These are phyloP conservation scores for Phytophthora capsici DNA, from an alignment of 352 stramenopile genomes.

Conservation along the genomic window DNA sequence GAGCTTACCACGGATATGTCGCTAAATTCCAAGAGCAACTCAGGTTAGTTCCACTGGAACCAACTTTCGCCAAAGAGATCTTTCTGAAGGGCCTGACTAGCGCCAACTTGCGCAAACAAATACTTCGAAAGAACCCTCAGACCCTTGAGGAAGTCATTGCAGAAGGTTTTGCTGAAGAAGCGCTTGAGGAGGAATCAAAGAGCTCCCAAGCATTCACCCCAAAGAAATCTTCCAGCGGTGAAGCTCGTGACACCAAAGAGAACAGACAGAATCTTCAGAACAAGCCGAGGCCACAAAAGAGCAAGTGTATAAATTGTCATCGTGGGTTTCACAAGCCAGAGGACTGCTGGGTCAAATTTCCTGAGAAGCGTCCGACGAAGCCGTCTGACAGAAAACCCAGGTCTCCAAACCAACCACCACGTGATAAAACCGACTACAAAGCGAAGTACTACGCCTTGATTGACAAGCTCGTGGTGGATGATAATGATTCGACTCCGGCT, in stretches of 20 bases:
- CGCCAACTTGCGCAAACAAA: not conserved
- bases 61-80: not conserved
- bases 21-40: not conserved
- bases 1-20: not conserved
- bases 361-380: not conserved
- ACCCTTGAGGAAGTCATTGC: not conserved
- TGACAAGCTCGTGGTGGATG: conserved; percentile 2
- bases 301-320: too few relatives aligned
- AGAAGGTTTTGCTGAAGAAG: not conserved
- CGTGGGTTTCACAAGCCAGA: too few relatives aligned
- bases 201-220: too few relatives aligned
- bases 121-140: not conserved
- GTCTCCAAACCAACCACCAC: not conserved
- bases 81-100: not conserved
- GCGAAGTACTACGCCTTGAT: conserved; percentile 10
- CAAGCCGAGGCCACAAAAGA: too few relatives aligned
- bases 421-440: conserved; percentile 1
- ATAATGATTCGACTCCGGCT: not conserved
- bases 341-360: not conserved
- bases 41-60: not conserved
- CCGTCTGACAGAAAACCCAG: too few relatives aligned
- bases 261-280: too few relatives aligned
- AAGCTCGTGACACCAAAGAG: too few relatives aligned
- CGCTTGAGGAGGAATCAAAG: not conserved
- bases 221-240: too few relatives aligned